Evolutionary conservation across 202 grass and related monocot species (phyloP).

Genomic region (Panicum hallii): DNA sequence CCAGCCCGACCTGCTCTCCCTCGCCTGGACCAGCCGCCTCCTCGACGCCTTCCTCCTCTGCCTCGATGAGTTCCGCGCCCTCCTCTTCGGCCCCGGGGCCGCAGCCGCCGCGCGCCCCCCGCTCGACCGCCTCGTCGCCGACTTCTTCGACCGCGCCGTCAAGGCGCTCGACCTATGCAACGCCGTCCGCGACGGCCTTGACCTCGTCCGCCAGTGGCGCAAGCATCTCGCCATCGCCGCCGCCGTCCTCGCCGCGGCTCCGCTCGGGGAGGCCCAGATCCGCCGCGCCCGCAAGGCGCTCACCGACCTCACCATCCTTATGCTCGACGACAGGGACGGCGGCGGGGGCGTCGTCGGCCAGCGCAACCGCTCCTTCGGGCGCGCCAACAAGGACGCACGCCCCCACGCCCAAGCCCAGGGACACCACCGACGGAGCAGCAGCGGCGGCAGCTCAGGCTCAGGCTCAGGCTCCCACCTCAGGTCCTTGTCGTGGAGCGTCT

Average conservation of each 20-base stretch:
- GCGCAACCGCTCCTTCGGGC: constrained; percentile 81
- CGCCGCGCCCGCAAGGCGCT: constrained; percentile 86
- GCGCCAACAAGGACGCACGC: not conserved
- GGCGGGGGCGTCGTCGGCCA: constrained; percentile 42
- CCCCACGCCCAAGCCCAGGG: constrained; percentile 4
- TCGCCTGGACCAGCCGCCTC: constrained; percentile 71
- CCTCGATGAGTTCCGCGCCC: constrained; percentile 77
- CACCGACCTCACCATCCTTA: constrained; percentile 85
- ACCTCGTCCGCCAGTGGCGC: constrained; percentile 73
- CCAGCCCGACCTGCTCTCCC: constrained; percentile 54
- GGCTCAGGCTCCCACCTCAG: constrained; percentile 54
- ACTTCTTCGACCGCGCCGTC: constrained; percentile 89
- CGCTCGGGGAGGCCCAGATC: constrained; percentile 69
- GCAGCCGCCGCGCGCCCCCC: constrained; percentile 39
- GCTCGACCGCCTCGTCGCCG: constrained; percentile 67
- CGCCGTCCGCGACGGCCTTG: constrained; percentile 70
- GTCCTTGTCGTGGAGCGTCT: constrained; percentile 88
- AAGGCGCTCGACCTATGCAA: constrained; percentile 93
- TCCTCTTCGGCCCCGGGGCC: constrained; percentile 46
- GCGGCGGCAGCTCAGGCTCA: constrained; percentile 55
- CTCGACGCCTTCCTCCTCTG: constrained; percentile 74
- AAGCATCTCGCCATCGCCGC: constrained; percentile 74
- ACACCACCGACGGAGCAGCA: constrained; percentile 81
- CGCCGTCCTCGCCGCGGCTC: constrained; percentile 36
- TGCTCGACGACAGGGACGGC: constrained; percentile 83